phyloP scores from a whole-genome alignment of 31 red algal species.

The Bonnemaisonia californica region DNA sequence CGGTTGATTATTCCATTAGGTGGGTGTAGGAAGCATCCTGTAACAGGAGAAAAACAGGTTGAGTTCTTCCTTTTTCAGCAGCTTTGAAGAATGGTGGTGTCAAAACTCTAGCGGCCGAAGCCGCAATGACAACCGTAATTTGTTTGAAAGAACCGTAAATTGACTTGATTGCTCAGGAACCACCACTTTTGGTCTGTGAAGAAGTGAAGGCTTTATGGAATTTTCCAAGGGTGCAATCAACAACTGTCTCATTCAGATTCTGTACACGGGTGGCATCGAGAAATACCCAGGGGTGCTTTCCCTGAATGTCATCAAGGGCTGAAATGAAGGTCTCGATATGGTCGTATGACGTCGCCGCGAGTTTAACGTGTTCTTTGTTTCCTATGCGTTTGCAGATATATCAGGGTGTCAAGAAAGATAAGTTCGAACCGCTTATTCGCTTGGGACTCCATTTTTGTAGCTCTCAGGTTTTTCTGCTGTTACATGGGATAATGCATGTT shows the following conservation, averaged over 20 bases:
- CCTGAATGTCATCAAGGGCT: conserved; percentile 5
- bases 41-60: neutral
- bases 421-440: neutral
- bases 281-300: neutral
- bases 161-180: neutral
- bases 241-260: neutral
- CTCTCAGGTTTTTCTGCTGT: neutral
- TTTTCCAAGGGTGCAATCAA: neutral
- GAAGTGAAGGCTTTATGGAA: neutral
- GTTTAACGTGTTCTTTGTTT: conserved; percentile 22
- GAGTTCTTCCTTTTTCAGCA: neutral
- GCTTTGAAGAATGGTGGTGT: neutral
- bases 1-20: neutral
- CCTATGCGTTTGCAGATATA: conserved; percentile 26
- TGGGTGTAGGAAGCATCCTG: neutral
- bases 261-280: neutral
- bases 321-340: conserved; percentile 41
- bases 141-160: neutral
- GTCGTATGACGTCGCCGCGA: conserved; percentile 17
- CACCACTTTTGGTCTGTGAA: neutral
- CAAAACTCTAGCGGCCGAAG: neutral
- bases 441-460: conserved; percentile 20
- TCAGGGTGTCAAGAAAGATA: conserved; percentile 1
- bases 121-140: neutral
- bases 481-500: conserved; percentile 25